Evolutionary conservation across 768 basidiomycete species (phyloP), one percentile per base, ranked within the genome.

Genomic region (Leccinum fibrillosum): DNA sequence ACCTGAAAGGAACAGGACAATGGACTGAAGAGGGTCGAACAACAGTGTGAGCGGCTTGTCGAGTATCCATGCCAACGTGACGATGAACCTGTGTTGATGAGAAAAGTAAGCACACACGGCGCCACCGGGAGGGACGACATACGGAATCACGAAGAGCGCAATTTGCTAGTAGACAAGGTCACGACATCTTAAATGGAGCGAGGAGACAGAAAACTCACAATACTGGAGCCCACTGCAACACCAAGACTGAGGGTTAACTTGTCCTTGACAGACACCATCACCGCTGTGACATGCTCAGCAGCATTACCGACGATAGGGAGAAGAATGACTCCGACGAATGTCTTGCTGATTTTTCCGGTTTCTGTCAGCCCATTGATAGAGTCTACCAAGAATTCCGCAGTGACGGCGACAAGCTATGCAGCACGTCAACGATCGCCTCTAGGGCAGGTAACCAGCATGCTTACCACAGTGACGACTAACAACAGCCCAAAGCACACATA

Each of bases 251-350:
- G 80, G 48, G 90, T 90, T 21, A 97, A 76, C 71, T 95, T 93
- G 72, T 88, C 85, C 73, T 95, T 95, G 58, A 92, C 88, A 0
- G 94, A 91, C 7, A 94, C 94, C 1, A 89, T 88, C 26, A 97
- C 92, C 13, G 94, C 94, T 2, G 93, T 97, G 39, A 87, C 88
- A 68, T 95, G 94, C 68, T 97, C 94, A 55, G 90, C 92, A 6
- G 92, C 89, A 68, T 93, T 94, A 19, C 92, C 92, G 13, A 94
- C 94, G 37, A 97, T 93, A 6, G 96, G 96, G 8, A 98, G 80
- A 13, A 98, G 77, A 63, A 89, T 89, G 44, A 97, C 73, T 12
- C 91, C 94, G 59, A 97, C 87, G 68, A 94, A 98, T 69, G 90
- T 90, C 59, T 84, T 82, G 58, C 77, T 82, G 55, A 98, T 88